Conservation (phyloP, 257 asterid genomes). For the Apocynum venetum region DNA sequence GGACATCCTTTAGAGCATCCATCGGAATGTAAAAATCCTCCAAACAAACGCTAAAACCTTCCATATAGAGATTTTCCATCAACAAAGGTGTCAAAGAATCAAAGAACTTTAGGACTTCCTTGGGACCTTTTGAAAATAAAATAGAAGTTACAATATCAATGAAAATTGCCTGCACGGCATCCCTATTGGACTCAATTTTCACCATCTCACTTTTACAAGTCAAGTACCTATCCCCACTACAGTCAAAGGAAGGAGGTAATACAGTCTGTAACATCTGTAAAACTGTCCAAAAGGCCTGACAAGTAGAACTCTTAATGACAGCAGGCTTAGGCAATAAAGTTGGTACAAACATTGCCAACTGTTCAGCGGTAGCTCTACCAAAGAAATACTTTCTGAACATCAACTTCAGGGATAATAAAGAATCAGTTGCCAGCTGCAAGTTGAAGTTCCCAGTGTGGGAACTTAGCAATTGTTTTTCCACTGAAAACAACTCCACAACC, state of each 20-base stretch:
- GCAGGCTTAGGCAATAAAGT: slow-evolving; percentile 52
- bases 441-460: slow-evolving; percentile 98
- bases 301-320: slow-evolving; percentile 39
- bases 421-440: slow-evolving; percentile 75
- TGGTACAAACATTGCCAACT: slow-evolving; percentile 77
- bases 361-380: slow-evolving; percentile 55
- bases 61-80: slow-evolving; percentile 68
- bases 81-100: slow-evolving; percentile 71
- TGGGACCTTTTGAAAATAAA: slow-evolving; percentile 81
- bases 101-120: slow-evolving; percentile 68
- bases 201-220: slow-evolving; percentile 53
- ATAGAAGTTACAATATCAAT: slow-evolving; percentile 73
- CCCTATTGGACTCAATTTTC: slow-evolving; percentile 52
- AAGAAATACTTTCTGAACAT: slow-evolving; percentile 52
- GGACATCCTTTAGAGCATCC: slow-evolving; percentile 44
- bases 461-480: slow-evolving; percentile 90
- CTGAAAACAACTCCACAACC: slow-evolving; percentile 88
- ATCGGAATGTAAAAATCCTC: slow-evolving; percentile 61
- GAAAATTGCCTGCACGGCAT: slow-evolving; percentile 49
- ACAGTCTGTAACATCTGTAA: slow-evolving; percentile 68
- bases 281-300: slow-evolving; percentile 80
- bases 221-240: slow-evolving; percentile 63
- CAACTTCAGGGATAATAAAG: slow-evolving; percentile 66
- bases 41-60: slow-evolving; percentile 79
- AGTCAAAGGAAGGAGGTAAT: slow-evolving; percentile 60